Base-by-base conservation (phyloP, 108 stramenopile genomes). In the Thalassiosira profunda region DNA sequence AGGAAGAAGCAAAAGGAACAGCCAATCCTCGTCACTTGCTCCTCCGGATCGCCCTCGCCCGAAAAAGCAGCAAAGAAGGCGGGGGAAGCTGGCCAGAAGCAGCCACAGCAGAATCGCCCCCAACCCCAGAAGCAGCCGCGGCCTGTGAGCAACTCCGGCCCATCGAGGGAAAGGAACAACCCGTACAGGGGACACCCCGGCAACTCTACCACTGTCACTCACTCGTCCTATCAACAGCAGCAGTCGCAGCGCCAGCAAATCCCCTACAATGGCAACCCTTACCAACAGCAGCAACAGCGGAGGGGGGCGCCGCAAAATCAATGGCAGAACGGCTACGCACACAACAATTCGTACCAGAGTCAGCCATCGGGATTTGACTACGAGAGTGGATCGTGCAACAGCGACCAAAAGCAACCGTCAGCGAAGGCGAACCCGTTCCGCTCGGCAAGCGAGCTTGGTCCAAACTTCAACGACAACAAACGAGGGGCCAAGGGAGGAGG, bases 361-460 rank as follows among this genome's bases (percentile, higher is more conserved):
- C 54, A 46, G 55, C 31, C 37, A 23, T 31, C 30, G 1, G 7
- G 33, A 40, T 66, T 60, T 43, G 74, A 67, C 45, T 71, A 63
- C 61, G 41, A 74, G 42, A 55, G 29, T 60, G 48, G 65, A 54
- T 31, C 58, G 40, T 47, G 51, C 44, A 54, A 36, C 31, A 15
- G 36, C 35, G 49, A 63, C 31, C 24, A 31, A 2, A 29, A 52
- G 45, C 45, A 73, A 21, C 38, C 6, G 47, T 5, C 31, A 11
- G 35, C 18, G 29, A 79, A 79, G 31, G 26, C 28, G 23, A 93
- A 93, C 73, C 88, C 87, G 45, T 93, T 93, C 65, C 81, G 70
- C 24, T 87, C 88, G 0, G 92, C 92, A 24, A 73, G 42, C 44
- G 79, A 80, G 31, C 49, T 80, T 42, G 52, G 55, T n/a, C 51